These are phyloP conservation scores for Aureobasidium sp. DNA, from an alignment of 2,329 filamentous ascomycete genomes.

Conservation along the genomic window DNA sequence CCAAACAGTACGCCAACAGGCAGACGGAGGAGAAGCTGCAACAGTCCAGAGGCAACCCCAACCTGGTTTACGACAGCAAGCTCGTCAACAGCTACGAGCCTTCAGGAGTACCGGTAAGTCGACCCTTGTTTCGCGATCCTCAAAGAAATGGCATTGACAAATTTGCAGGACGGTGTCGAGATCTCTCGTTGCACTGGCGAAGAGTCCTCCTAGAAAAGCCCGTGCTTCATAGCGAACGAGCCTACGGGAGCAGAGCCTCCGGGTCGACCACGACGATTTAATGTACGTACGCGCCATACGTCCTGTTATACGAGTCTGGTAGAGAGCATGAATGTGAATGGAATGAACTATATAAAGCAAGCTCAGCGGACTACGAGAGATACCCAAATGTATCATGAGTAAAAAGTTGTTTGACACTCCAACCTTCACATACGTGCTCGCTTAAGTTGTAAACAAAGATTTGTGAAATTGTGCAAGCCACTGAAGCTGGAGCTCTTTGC, in stretches of 20 bases:
- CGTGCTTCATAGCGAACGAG: background rate
- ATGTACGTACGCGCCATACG: conserved; percentile 8
- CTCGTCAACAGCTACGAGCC: conserved; percentile 60
- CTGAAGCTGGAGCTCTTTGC: background rate
- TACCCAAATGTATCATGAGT: conserved; percentile 1
- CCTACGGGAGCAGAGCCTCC: conserved; percentile 9
- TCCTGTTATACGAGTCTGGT: background rate
- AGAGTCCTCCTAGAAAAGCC: conserved; percentile 16
- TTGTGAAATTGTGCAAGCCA: background rate
- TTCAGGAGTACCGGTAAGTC: conserved; percentile 54
- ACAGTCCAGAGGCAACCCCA: conserved; percentile 49
- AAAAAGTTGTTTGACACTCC: background rate
- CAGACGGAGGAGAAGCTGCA: conserved; percentile 38
- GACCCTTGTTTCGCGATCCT: background rate
- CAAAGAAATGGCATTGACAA: background rate
- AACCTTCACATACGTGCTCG: background rate
- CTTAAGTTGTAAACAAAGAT: background rate
- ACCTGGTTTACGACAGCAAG: conserved; percentile 57
- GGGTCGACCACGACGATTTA: background rate
- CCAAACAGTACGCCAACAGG: conserved; percentile 42
- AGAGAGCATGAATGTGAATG: background rate
- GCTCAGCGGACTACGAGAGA: conserved; percentile 3
- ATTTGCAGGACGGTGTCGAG: conserved; percentile 54
- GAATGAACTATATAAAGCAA: background rate
- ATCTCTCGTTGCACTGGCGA: conserved; percentile 51